Percentiles rank a stretch among this genome's conserved stretches.
Evolutionary conservation across 371 early-diverging fungal genomes (phyloP).

Genomic region (Mucor ambiguus): DNA sequence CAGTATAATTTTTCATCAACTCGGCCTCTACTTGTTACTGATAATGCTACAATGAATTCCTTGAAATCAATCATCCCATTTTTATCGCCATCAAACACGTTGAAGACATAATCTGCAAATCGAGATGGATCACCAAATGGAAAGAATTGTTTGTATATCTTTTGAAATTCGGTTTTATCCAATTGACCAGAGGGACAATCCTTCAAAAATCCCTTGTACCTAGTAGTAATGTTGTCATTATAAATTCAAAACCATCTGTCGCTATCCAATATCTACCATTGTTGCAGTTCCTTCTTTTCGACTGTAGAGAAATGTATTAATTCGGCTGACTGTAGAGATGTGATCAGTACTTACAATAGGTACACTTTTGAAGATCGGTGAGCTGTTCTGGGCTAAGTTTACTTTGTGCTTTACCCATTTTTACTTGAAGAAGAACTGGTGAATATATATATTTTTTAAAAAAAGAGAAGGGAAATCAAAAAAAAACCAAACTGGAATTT

Average conservation of each 20-base stretch:
- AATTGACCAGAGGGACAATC: slow-evolving; percentile 91
- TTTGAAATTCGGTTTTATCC: slow-evolving; percentile 85
- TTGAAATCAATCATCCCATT: slow-evolving; percentile 91
- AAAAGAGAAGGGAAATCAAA: slow-evolving; percentile 1
- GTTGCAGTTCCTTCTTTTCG: slow-evolving; percentile 92
- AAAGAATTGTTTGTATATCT: slow-evolving; percentile 96
- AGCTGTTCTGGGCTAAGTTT: slow-evolving; percentile 84
- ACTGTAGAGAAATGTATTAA: slow-evolving; percentile 50
- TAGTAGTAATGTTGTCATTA: slow-evolving; percentile 22
- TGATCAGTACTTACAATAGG: slow-evolving; percentile 71
- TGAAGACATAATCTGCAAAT: slow-evolving; percentile 91
- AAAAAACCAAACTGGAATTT: not conserved
- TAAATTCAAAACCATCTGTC: not conserved
- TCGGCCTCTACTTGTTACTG: slow-evolving; percentile 83
- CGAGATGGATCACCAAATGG: slow-evolving; percentile 93
- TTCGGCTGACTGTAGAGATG: not conserved
- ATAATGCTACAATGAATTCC: slow-evolving; percentile 90
- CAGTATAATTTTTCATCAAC: slow-evolving; percentile 90
- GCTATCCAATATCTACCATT: slow-evolving; percentile 67
- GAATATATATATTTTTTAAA: slow-evolving; percentile 1
- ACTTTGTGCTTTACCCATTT: slow-evolving; percentile 86
- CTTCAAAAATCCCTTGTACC: slow-evolving; percentile 94
- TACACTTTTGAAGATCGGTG: slow-evolving; percentile 77
- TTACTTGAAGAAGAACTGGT: not conserved
- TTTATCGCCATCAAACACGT: slow-evolving; percentile 87